Evolutionary conservation across 2,329 filamentous ascomycete genomes (phyloP).

Genomic region (Trichoderma polysporum): DNA sequence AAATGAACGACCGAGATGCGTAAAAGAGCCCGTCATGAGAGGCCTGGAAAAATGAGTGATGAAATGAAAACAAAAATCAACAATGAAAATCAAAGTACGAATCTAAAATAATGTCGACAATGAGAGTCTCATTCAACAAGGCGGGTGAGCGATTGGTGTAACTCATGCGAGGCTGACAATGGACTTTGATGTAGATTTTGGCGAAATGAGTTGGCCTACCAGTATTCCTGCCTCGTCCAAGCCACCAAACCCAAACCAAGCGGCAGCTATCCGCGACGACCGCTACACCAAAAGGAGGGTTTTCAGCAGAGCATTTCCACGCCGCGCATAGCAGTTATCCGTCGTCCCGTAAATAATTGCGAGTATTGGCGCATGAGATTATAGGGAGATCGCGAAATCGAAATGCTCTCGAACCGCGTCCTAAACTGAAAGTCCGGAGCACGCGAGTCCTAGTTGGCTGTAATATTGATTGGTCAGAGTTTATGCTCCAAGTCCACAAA

Average conservation of each 20-base stretch:
- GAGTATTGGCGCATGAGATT: not conserved
- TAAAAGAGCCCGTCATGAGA: slow-evolving; percentile 1
- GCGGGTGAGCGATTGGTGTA: not conserved
- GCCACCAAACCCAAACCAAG: slow-evolving; percentile 1
- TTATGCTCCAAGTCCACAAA: not conserved
- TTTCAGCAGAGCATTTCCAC: not conserved
- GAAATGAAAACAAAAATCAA: not conserved
- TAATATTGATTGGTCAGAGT: slow-evolving; percentile 6
- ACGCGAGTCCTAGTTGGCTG: slow-evolving; percentile 15
- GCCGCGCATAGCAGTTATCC: not conserved
- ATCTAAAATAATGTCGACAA: not conserved
- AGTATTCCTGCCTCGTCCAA: not conserved
- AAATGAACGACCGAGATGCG: not conserved
- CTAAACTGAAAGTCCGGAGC: not conserved
- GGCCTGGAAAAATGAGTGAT: not conserved
- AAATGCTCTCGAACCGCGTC: slow-evolving; percentile 9
- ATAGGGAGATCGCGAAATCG: slow-evolving; percentile 4
- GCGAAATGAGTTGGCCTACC: not conserved
- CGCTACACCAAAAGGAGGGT: not conserved
- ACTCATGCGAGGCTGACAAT: slow-evolving; percentile 12
- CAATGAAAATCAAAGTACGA: not conserved
- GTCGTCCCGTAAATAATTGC: not conserved
- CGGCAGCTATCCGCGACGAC: not conserved
- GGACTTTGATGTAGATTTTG: slow-evolving; percentile 2
- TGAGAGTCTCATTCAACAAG: not conserved